Percentiles rank a stretch among this genome's conserved stretches.
Evolutionary conservation across 208 protist genomes (phyloP).

Genomic region (Trypanosoma cruzi): DNA sequence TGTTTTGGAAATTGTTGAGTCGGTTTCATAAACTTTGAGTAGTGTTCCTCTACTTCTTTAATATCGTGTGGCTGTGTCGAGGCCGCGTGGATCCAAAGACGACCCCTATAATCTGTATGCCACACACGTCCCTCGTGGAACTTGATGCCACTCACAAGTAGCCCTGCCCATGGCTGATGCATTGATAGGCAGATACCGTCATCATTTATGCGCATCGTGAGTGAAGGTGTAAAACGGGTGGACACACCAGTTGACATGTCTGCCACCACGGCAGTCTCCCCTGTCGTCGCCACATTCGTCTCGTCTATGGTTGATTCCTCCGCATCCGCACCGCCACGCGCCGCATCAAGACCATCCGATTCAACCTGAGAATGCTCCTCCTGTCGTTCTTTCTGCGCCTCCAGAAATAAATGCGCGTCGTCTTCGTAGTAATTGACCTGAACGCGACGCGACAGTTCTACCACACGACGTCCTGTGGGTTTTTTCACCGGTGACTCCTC

Average conservation of each 20-base stretch:
- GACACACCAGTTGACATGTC: background rate
- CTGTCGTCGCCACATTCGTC: background rate
- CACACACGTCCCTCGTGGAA: slow-evolving; percentile 90
- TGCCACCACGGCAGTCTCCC: background rate
- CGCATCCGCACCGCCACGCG: background rate
- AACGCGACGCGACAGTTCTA: slow-evolving; percentile 77
- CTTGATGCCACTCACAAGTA: slow-evolving; percentile 93
- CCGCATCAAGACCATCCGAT: slow-evolving; percentile 26
- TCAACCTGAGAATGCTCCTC: slow-evolving; percentile 10
- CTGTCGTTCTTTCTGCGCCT: slow-evolving; percentile 27
- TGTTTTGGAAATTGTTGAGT: slow-evolving; percentile 72
- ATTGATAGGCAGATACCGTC: slow-evolving; percentile 90
- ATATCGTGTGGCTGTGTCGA: slow-evolving; percentile 67
- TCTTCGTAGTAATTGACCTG: slow-evolving; percentile 90
- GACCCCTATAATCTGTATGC: slow-evolving; percentile 82
- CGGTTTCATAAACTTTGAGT: slow-evolving; percentile 56
- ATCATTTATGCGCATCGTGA: slow-evolving; percentile 70
- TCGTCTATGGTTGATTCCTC: slow-evolving; percentile 16
- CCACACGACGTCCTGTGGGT: slow-evolving; percentile 26
- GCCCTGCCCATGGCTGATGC: slow-evolving; percentile 94
- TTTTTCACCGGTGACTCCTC: slow-evolving; percentile 12
- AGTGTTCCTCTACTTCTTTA: slow-evolving; percentile 69
- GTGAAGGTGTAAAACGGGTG: slow-evolving; percentile 36
- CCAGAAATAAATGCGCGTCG: slow-evolving; percentile 61
- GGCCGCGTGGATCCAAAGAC: slow-evolving; percentile 93